Percentiles rank a stretch among this genome's conserved stretches.
Evolutionary conservation across 495 filamentous ascomycete genomes (phyloP).

Genomic region (Alectoria sarmentosa): DNA sequence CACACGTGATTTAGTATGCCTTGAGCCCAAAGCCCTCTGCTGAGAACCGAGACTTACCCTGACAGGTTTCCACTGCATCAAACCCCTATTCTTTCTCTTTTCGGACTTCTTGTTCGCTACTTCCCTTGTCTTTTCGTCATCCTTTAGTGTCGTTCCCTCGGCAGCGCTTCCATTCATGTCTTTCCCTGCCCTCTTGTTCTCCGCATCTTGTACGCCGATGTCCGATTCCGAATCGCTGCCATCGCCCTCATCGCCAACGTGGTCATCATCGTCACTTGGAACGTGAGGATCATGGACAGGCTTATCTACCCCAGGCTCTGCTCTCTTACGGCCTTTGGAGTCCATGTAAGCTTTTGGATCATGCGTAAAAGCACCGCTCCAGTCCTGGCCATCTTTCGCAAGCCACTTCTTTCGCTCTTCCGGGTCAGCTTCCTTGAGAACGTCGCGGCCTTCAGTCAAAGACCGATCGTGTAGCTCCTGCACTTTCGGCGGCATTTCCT

Average conservation of each 20-base stretch:
- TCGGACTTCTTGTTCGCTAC: slow-evolving; percentile 41
- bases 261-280: slow-evolving; percentile 39
- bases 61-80: slow-evolving; percentile 52
- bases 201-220: slow-evolving; percentile 41
- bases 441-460: slow-evolving; percentile 67
- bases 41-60: slow-evolving; percentile 25
- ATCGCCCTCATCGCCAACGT: slow-evolving; percentile 37
- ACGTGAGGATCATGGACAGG: slow-evolving; percentile 53
- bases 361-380: slow-evolving; percentile 77
- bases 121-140: slow-evolving; percentile 28
- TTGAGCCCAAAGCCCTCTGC: background rate
- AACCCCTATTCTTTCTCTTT: slow-evolving; percentile 44
- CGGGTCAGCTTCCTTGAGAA: slow-evolving; percentile 61
- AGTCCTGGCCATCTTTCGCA: slow-evolving; percentile 72
- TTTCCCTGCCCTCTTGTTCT: slow-evolving; percentile 27
- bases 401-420: slow-evolving; percentile 74
- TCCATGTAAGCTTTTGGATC: slow-evolving; percentile 53
- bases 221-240: slow-evolving; percentile 35
- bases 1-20: background rate
- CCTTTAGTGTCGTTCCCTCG: slow-evolving; percentile 21
- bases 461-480: slow-evolving; percentile 72
- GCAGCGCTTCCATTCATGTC: slow-evolving; percentile 24
- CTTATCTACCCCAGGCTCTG: slow-evolving; percentile 48
- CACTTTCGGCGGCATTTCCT: slow-evolving; percentile 58
- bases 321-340: slow-evolving; percentile 41